These are phyloP conservation scores for Fusarium pilosicola DNA, from an alignment of 2,329 filamentous ascomycete genomes.

Conservation along the genomic window DNA sequence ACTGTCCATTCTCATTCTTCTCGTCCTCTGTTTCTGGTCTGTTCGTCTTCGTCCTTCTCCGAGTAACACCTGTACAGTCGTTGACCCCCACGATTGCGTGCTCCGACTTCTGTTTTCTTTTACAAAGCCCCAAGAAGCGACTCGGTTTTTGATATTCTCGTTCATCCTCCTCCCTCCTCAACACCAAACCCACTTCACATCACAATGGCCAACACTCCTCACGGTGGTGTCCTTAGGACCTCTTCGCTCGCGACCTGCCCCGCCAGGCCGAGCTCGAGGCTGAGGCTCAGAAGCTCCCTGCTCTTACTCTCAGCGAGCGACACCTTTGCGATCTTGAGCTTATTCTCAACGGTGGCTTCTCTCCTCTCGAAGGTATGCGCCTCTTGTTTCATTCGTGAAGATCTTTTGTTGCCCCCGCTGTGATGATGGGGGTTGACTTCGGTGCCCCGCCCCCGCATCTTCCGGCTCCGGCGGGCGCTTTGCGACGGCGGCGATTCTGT, in stretches of 20 bases:
- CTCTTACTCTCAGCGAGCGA: slow-evolving; percentile 86
- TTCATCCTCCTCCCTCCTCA: not conserved
- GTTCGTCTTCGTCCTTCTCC: slow-evolving; percentile 10
- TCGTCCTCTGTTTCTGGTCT: slow-evolving; percentile 22
- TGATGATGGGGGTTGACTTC: slow-evolving; percentile 28
- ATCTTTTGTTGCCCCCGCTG: slow-evolving; percentile 4
- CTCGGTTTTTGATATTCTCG: slow-evolving; percentile 11
- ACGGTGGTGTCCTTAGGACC: slow-evolving; percentile 96
- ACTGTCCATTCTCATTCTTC: slow-evolving; percentile 9
- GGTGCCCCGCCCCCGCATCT: slow-evolving; percentile 42
- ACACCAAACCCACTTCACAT: slow-evolving; percentile 20
- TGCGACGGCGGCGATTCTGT: slow-evolving; percentile 5
- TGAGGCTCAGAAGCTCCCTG: slow-evolving; percentile 88
- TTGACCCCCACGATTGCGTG: slow-evolving; percentile 49
- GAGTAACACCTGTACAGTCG: slow-evolving; percentile 33
- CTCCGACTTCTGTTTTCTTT: slow-evolving; percentile 33
- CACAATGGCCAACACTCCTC: slow-evolving; percentile 76
- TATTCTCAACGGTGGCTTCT: slow-evolving; percentile 97
- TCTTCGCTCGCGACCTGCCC: slow-evolving; percentile 90
- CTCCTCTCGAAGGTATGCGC: slow-evolving; percentile 85
- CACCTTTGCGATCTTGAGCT: slow-evolving; percentile 98
- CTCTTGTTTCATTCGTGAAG: slow-evolving; percentile 47
- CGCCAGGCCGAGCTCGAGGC: slow-evolving; percentile 80
- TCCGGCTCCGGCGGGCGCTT: slow-evolving; percentile 15
- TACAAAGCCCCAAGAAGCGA: slow-evolving; percentile 21